Conservation (phyloP, 768 basidiomycete genomes). For the Amylocystis lapponica region DNA sequence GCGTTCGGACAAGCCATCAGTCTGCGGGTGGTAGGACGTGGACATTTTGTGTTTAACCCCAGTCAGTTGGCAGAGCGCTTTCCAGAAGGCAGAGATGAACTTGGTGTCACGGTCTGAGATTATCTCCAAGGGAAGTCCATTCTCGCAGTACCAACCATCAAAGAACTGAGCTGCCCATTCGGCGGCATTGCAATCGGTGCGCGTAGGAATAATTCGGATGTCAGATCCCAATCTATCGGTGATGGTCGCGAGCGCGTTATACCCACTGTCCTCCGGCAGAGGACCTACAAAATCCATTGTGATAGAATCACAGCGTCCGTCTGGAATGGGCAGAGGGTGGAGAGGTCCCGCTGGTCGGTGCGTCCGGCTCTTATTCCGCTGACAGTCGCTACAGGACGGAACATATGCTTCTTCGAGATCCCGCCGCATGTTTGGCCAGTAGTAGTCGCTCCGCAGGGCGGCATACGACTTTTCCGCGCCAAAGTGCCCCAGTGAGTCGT, state of each 20-base stretch:
- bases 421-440: slow-evolving; percentile 26
- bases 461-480: slow-evolving; percentile 15
- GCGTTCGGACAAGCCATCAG: slow-evolving; percentile 29
- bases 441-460: slow-evolving; percentile 8
- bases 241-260: slow-evolving; percentile 21
- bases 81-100: slow-evolving; percentile 33
- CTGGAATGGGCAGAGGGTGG: slow-evolving; percentile 15
- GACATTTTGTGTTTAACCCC: slow-evolving; percentile 28
- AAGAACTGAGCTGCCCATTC: slow-evolving; percentile 20
- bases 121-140: slow-evolving; percentile 24
- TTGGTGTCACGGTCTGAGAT: slow-evolving; percentile 28
- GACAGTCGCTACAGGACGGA: slow-evolving; percentile 26
- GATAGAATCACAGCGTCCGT: slow-evolving; percentile 15
- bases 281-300: slow-evolving; percentile 28
- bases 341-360: slow-evolving; percentile 19
- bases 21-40: slow-evolving; percentile 32
- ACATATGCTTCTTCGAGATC: slow-evolving; percentile 28
- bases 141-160: slow-evolving; percentile 24
- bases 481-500: slow-evolving; percentile 16
- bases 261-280: slow-evolving; percentile 20
- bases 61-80: slow-evolving; percentile 16
- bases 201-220: slow-evolving; percentile 4
- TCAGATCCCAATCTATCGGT: slow-evolving; percentile 17
- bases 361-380: slow-evolving; percentile 27
- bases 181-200: slow-evolving; percentile 8